phyloP scores from a whole-genome alignment of 495 filamentous ascomycete genomes.

The Penicillium cosmopolitanum region DNA sequence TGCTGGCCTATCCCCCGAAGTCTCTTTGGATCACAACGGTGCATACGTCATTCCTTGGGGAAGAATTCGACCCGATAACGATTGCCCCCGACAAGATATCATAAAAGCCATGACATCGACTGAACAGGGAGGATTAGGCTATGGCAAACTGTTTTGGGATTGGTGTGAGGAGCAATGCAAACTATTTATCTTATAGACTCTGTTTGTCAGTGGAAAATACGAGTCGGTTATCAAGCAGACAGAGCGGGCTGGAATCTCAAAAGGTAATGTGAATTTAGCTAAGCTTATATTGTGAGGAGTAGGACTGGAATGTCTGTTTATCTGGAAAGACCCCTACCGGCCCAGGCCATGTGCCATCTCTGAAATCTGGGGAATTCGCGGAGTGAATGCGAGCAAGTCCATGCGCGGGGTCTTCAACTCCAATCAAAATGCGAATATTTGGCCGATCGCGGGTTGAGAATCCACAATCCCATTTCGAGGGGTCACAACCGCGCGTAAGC shows the following conservation, averaged over 20 bases:
- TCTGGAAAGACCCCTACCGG: neutral
- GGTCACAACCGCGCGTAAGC: constrained; percentile 17
- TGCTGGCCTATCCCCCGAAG: neutral
- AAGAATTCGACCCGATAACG: neutral
- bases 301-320: neutral
- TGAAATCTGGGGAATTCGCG: constrained; percentile 7
- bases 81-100: too few relatives aligned
- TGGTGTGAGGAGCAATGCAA: too few relatives aligned
- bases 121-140: too few relatives aligned
- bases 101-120: too few relatives aligned
- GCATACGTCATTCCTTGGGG: constrained; percentile 4
- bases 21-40: neutral
- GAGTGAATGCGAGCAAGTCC: constrained; percentile 12
- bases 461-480: constrained; percentile 7
- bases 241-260: too few relatives aligned
- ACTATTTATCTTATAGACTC: too few relatives aligned
- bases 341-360: too few relatives aligned
- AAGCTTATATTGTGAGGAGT: too few relatives aligned
- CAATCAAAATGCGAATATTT: neutral
- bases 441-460: constrained; percentile 10
- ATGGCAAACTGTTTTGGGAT: too few relatives aligned
- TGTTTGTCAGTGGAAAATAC: too few relatives aligned
- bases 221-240: too few relatives aligned
- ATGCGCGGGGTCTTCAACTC: neutral
- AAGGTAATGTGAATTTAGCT: too few relatives aligned